These are phyloP conservation scores for Maudiozyma turicensis DNA, from an alignment of 805 yeast genomes.

Conservation along the genomic window DNA sequence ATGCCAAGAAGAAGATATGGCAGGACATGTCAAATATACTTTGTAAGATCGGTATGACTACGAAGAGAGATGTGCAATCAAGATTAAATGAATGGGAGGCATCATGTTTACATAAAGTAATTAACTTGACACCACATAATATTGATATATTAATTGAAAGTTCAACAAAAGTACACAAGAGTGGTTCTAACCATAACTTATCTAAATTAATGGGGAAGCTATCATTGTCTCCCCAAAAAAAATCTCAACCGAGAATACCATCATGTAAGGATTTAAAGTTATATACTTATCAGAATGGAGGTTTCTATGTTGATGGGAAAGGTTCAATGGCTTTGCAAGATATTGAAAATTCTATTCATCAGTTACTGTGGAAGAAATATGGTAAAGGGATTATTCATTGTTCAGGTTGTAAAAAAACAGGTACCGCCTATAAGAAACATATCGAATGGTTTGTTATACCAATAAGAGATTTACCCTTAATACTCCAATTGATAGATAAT, in stretches of 20 bases:
- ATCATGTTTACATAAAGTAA: constrained; percentile 19
- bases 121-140: constrained; percentile 20
- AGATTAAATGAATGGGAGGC: constrained; percentile 23
- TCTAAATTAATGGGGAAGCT: constrained; percentile 8
- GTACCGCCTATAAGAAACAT: constrained; percentile 15
- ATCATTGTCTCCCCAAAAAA: constrained; percentile 3
- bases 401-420: constrained; percentile 18
- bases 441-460: constrained; percentile 24
- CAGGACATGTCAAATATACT: constrained; percentile 12
- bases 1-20: constrained; percentile 10
- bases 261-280: constrained; percentile 1
- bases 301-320: constrained; percentile 15
- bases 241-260: background rate
- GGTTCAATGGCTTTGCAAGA: constrained; percentile 10
- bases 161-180: background rate
- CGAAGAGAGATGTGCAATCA: constrained; percentile 14
- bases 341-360: constrained; percentile 19
- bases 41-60: constrained; percentile 28
- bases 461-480: constrained; percentile 13
- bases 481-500: constrained; percentile 13
- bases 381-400: constrained; percentile 25
- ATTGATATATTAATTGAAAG: constrained; percentile 5
- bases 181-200: background rate
- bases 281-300: constrained; percentile 17
- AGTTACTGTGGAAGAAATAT: constrained; percentile 21